These are phyloP conservation scores for Botrytis aclada DNA, from an alignment of 2,329 filamentous ascomycete species.

Conservation along the genomic window DNA sequence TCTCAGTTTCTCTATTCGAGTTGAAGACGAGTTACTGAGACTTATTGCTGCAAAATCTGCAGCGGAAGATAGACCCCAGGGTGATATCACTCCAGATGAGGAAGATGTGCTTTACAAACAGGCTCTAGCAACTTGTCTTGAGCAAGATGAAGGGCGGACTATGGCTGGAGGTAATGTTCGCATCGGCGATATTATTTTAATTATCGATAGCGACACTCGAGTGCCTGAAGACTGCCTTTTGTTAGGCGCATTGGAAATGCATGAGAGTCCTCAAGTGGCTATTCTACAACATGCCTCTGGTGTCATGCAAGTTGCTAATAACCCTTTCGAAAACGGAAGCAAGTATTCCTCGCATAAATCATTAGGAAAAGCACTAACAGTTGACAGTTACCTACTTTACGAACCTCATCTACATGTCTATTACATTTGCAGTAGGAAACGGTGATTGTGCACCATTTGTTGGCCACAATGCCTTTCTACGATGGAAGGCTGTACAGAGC, in stretches of 20 bases:
- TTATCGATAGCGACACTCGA: slow-evolving; percentile 68
- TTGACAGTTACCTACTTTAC: slow-evolving; percentile 69
- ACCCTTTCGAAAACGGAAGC: slow-evolving; percentile 68
- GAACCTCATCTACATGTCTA: slow-evolving; percentile 72
- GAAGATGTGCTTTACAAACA: slow-evolving; percentile 48
- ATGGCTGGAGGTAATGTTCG: slow-evolving; percentile 61
- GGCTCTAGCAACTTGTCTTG: slow-evolving; percentile 49
- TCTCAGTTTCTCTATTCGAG: slow-evolving; percentile 30
- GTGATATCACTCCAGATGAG: slow-evolving; percentile 35
- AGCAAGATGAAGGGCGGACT: slow-evolving; percentile 48
- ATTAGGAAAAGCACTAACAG: neutral
- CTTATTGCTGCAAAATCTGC: slow-evolving; percentile 18
- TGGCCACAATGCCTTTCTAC: slow-evolving; percentile 72
- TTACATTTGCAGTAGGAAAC: slow-evolving; percentile 65
- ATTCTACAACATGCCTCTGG: slow-evolving; percentile 71
- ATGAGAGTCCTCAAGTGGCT: slow-evolving; percentile 64
- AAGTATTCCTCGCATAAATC: neutral
- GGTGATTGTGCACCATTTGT: slow-evolving; percentile 66
- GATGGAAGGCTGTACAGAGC: slow-evolving; percentile 63
- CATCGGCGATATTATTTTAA: slow-evolving; percentile 61
- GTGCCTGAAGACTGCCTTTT: slow-evolving; percentile 37
- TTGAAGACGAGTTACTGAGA: slow-evolving; percentile 46
- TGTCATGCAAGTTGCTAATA: slow-evolving; percentile 72
- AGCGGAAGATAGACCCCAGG: slow-evolving; percentile 8
- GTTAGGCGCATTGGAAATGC: slow-evolving; percentile 62